Percentiles rank a stretch among this genome's conserved stretches.
Conservation (phyloP, 768 basidiomycete genomes). For the Mycena pura region DNA sequence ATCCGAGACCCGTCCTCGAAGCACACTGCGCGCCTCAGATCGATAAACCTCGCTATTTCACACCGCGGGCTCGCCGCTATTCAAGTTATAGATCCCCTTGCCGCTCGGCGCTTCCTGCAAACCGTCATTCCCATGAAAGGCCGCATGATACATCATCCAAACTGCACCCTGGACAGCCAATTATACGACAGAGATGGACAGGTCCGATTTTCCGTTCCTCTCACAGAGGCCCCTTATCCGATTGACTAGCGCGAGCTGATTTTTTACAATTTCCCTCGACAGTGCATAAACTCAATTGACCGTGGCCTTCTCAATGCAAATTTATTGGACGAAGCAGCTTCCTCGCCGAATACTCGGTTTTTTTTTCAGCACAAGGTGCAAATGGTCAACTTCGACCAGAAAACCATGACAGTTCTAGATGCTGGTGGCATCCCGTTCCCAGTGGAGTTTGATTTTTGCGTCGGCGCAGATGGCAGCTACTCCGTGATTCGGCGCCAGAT, state of each 20-base stretch:
- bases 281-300: slow-evolving; percentile 96
- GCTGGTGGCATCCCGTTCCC: slow-evolving; percentile 49
- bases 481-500: slow-evolving; percentile 90
- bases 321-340: slow-evolving; percentile 79
- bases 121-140: slow-evolving; percentile 93
- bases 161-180: slow-evolving; percentile 82
- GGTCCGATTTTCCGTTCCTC: slow-evolving; percentile 56
- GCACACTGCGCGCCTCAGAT: slow-evolving; percentile 73
- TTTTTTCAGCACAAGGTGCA: slow-evolving; percentile 85
- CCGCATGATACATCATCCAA: slow-evolving; percentile 88
- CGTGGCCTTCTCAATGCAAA: slow-evolving; percentile 86
- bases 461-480: slow-evolving; percentile 96
- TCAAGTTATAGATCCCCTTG: slow-evolving; percentile 74
- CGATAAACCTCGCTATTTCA: slow-evolving; percentile 96
- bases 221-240: slow-evolving; percentile 19
- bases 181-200: slow-evolving; percentile 88
- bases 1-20: slow-evolving; percentile 76
- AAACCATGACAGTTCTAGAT: slow-evolving; percentile 60
- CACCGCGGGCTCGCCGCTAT: slow-evolving; percentile 91
- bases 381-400: slow-evolving; percentile 75
- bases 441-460: slow-evolving; percentile 75
- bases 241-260: slow-evolving; percentile 25
- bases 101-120: slow-evolving; percentile 74
- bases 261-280: slow-evolving; percentile 34
- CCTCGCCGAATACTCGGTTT: slow-evolving; percentile 64